Conservation (phyloP, 768 basidiomycete species). For the Phanerochaete carnosa region DNA sequence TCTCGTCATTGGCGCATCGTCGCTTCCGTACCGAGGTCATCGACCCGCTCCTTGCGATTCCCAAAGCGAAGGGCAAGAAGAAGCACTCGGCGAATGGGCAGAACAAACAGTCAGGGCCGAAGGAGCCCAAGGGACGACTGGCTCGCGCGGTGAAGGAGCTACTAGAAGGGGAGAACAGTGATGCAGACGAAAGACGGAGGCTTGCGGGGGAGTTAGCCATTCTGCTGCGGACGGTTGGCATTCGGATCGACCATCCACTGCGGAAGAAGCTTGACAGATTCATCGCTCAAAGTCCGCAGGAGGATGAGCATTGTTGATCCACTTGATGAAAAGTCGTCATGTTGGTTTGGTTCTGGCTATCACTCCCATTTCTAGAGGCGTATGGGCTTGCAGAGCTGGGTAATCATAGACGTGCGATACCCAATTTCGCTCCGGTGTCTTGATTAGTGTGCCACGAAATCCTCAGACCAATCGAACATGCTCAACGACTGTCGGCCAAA, state of each 20-base stretch:
- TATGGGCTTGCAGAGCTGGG: neutral
- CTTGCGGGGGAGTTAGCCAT: slow-evolving; percentile 50
- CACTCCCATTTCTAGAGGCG: neutral
- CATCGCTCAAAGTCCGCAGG: neutral
- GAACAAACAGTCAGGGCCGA: slow-evolving; percentile 28
- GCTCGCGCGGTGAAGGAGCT: slow-evolving; percentile 66
- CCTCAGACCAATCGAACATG: neutral
- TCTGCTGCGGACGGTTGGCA: slow-evolving; percentile 48
- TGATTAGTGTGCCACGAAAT: neutral
- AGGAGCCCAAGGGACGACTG: slow-evolving; percentile 59
- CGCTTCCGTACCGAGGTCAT: slow-evolving; percentile 71
- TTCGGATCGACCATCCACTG: slow-evolving; percentile 62
- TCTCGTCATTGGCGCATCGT: slow-evolving; percentile 63
- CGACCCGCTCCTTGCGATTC: slow-evolving; percentile 63
- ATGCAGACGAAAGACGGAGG: slow-evolving; percentile 41
- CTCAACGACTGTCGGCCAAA: neutral
- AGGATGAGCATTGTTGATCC: neutral
- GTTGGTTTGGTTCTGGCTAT: neutral
- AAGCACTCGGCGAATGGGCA: slow-evolving; percentile 39
- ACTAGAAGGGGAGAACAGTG: slow-evolving; percentile 48
- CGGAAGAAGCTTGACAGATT: slow-evolving; percentile 66
- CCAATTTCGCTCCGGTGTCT: neutral
- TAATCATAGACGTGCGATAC: neutral
- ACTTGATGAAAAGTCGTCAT: neutral
- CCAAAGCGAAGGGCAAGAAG: slow-evolving; percentile 52